Evolutionary conservation across 2,329 filamentous ascomycete species (phyloP).

Genomic region (Fusarium chlamydosporum): DNA sequence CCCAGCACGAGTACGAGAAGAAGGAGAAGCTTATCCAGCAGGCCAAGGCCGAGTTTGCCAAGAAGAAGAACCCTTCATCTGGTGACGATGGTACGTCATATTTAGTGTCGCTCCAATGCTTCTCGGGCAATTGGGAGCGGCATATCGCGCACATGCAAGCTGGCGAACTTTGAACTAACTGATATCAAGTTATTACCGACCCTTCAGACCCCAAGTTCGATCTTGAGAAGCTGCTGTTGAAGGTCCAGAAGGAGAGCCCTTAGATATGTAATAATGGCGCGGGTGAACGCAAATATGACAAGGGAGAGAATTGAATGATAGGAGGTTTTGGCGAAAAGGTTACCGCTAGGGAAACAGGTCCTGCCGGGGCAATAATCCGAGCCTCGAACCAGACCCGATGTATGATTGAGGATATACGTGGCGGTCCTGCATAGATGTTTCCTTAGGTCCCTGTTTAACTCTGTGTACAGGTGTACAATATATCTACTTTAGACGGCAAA

Average conservation of each 20-base stretch:
- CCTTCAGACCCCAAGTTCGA: slow-evolving; percentile 92
- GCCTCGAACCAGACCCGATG: slow-evolving; percentile 53
- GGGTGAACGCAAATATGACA: slow-evolving; percentile 44
- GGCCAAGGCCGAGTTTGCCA: slow-evolving; percentile 91
- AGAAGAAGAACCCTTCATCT: slow-evolving; percentile 73
- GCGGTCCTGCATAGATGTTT: slow-evolving; percentile 66
- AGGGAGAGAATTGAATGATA: slow-evolving; percentile 49
- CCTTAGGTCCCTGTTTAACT: slow-evolving; percentile 61
- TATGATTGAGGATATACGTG: slow-evolving; percentile 59
- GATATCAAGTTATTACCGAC: slow-evolving; percentile 64
- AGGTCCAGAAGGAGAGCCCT: slow-evolving; percentile 68
- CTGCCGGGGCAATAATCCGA: slow-evolving; percentile 50
- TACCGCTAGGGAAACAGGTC: slow-evolving; percentile 45
- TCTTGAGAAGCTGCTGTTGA: slow-evolving; percentile 84
- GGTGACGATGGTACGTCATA: slow-evolving; percentile 53
- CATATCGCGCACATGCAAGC: slow-evolving; percentile 19
- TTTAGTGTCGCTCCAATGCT: slow-evolving; percentile 12
- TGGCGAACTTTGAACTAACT: slow-evolving; percentile 43
- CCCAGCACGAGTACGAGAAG: slow-evolving; percentile 87
- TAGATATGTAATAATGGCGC: slow-evolving; percentile 54
- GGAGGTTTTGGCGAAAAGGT: slow-evolving; percentile 47
- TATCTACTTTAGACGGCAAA: slow-evolving; percentile 63
- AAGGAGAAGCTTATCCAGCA: slow-evolving; percentile 93
- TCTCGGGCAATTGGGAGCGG: slow-evolving; percentile 29
- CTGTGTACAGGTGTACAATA: slow-evolving; percentile 70